Evolutionary conservation across 306 rosid genomes (phyloP).

Genomic region (Casuarina cunninghamiana): DNA sequence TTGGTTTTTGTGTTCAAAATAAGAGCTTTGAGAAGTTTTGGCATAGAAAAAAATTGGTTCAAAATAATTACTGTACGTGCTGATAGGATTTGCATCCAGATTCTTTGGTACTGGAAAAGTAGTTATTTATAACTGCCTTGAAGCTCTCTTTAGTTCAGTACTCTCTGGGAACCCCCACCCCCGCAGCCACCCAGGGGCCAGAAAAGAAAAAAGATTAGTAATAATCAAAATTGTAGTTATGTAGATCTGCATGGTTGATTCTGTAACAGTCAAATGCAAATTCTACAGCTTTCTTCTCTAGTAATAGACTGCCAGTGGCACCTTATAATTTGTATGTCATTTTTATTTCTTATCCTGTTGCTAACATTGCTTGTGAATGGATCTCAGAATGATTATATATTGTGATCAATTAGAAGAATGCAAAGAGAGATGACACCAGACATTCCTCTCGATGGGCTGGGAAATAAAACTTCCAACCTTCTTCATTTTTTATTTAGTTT

Average conservation of each 20-base stretch:
- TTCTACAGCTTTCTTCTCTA: background rate
- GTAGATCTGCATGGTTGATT: too few relatives aligned
- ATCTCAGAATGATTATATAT: too few relatives aligned
- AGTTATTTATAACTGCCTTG: background rate
- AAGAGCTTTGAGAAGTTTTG: slow-evolving; percentile 2
- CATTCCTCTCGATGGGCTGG: background rate
- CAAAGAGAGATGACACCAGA: background rate
- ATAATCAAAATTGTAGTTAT: too few relatives aligned
- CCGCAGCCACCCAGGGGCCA: too few relatives aligned
- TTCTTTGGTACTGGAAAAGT: too few relatives aligned
- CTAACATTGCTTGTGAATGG: too few relatives aligned
- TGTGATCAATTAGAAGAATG: background rate
- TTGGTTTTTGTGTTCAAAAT: background rate
- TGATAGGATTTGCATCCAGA: background rate
- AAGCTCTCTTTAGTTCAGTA: background rate
- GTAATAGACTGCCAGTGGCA: background rate
- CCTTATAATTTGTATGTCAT: background rate
- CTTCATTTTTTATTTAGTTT: background rate
- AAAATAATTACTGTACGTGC: slow-evolving; percentile 3
- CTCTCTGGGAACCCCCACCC: too few relatives aligned
- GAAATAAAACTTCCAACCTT: background rate
- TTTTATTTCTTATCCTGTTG: background rate
- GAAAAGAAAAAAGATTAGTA: too few relatives aligned
- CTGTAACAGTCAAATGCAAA: background rate
- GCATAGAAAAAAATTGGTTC: background rate